Base-by-base conservation (phyloP, 2,329 filamentous ascomycete species). In the Penicillium freii region DNA sequence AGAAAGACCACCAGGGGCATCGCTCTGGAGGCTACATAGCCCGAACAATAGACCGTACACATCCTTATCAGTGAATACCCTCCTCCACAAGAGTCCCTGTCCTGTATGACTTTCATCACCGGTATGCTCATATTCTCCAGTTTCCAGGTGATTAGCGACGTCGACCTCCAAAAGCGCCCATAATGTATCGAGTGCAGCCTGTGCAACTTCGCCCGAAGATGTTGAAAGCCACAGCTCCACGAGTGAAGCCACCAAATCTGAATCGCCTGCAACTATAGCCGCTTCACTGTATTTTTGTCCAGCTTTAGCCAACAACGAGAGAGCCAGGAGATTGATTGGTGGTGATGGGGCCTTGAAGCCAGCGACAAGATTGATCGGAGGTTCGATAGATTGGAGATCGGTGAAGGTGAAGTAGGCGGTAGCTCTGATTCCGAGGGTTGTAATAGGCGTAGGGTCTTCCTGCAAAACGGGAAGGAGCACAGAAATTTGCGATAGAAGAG, bases 211-310 rank as follows among this genome's bases (percentile, higher is more conserved):
- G 3, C 82, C 81, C 44, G 83, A 81, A 23, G 76, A 66, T 0
- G 82, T 82, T 45, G 80, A 81, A 8, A 87, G 77, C 84, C 84
- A 87, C 21, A 86, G 66, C 44, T 81, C 78, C 7, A 87, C 77
- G 23, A 87, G 69, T 11, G 81, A 80, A 8, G 75, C 71, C 7
- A 87, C 78, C 5, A 85, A 74, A n/a, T 78, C 78, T 8, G 82
- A 78, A 59, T 82, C 78, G 17, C 80, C 81, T 15, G 84, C 84
- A 31, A 87, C 78, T 47, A 81, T 81, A 21, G 83, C 84, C 23
- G 83, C 82, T 73, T 87, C 82, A 44, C 77, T 79, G 6, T 78
- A 73, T 38, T 73, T 76, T 15, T 71, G 62, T 9, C 80, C 77
- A 4, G 84, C 84, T 66, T 87, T 87, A 36, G 76, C 75, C 40